Evolutionary conservation across 805 yeast species (phyloP).

Genomic region (Ogataea siamensis): DNA sequence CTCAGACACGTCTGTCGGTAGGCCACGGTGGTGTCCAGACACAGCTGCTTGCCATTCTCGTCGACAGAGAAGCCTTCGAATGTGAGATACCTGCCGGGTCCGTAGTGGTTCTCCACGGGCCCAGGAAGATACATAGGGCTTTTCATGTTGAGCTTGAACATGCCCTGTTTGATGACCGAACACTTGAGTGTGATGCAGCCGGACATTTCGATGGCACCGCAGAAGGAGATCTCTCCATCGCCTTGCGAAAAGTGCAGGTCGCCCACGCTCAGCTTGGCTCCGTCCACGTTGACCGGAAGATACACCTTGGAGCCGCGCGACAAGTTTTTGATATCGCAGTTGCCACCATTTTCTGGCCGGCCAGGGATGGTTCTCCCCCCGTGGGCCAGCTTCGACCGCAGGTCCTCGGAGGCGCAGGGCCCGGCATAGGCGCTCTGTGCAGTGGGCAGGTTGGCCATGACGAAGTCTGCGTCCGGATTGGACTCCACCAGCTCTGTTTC

Average conservation of each 20-base stretch:
- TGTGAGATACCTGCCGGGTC: conserved; percentile 48
- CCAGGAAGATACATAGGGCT: conserved; percentile 50
- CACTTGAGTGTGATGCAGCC: conserved; percentile 45
- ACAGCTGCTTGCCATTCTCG: conserved; percentile 45
- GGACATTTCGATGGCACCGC: conserved; percentile 55
- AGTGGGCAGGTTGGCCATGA: conserved; percentile 42
- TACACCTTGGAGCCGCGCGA: conserved; percentile 49
- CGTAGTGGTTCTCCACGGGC: conserved; percentile 46
- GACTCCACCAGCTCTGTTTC: conserved; percentile 38
- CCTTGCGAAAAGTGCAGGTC: conserved; percentile 54
- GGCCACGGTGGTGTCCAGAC: conserved; percentile 48
- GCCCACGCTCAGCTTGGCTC: conserved; percentile 48
- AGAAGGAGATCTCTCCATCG: conserved; percentile 52
- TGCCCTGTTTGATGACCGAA: conserved; percentile 42
- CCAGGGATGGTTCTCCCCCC: conserved; percentile 58
- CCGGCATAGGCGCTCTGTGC: conserved; percentile 41
- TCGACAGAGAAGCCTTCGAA: conserved; percentile 55
- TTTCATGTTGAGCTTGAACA: conserved; percentile 39
- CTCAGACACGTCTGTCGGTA: conserved; percentile 49
- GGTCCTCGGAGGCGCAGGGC: conserved; percentile 31
- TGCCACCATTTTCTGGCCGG: conserved; percentile 53
- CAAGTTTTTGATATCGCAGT: conserved; percentile 51
- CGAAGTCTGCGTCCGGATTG: conserved; percentile 34
- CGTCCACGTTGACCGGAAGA: conserved; percentile 46
- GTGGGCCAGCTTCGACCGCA: conserved; percentile 32